phyloP scores from a whole-genome alignment of 225 moss, liverwort and hornwort genomes.

The Asterella californica region DNA sequence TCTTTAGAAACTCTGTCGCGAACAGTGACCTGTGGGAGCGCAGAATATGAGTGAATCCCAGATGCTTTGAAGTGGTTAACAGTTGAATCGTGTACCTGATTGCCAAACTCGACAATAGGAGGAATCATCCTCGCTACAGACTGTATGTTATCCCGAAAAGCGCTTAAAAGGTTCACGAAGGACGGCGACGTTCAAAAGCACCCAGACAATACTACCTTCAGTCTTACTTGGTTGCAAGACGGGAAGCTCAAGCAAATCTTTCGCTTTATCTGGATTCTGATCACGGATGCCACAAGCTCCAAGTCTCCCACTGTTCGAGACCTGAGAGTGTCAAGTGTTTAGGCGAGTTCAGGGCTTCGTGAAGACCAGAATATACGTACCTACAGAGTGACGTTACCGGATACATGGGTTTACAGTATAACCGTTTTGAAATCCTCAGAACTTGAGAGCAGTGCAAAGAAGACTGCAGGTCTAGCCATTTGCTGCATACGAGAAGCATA shows the following conservation, averaged over 20 bases:
- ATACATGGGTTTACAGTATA: neutral
- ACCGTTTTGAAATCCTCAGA: neutral
- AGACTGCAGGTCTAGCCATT: neutral
- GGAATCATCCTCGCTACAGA: conserved; percentile 99
- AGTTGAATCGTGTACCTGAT: conserved; percentile 45
- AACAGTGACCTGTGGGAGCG: too few species aligned
- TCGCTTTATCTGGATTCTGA: conserved; percentile 57
- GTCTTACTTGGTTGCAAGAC: conserved; percentile 47
- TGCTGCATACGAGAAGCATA: neutral
- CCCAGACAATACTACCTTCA: conserved; percentile 76
- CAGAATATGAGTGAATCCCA: too few species aligned
- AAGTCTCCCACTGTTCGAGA: conserved; percentile 74
- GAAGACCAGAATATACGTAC: neutral
- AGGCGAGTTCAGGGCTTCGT: neutral
- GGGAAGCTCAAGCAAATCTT: conserved; percentile 31
- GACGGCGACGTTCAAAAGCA: conserved; percentile 73
- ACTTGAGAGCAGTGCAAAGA: neutral
- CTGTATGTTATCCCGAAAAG: conserved; percentile 92
- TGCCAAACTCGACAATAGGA: conserved; percentile 72
- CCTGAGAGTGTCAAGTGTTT: conserved; percentile 42
- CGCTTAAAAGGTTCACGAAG: conserved; percentile 84
- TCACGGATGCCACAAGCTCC: conserved; percentile 73
- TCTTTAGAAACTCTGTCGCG: too few species aligned
- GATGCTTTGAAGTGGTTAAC: too few species aligned
- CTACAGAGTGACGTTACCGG: neutral